phyloP scores from a whole-genome alignment of 768 basidiomycete genomes.

The Fomitopsis pulvina region DNA sequence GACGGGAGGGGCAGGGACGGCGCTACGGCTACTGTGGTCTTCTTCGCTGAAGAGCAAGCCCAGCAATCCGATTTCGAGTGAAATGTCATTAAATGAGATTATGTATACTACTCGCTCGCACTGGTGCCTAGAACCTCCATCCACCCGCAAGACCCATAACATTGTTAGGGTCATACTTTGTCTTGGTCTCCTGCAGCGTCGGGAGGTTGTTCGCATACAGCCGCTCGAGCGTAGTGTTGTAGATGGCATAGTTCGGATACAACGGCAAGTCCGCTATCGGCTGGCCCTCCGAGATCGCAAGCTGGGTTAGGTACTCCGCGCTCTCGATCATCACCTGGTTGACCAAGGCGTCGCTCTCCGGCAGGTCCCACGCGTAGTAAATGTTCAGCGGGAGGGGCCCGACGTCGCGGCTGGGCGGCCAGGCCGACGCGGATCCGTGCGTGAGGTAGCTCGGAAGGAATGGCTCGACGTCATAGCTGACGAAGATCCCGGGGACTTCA shows the following conservation, averaged over 20 bases:
- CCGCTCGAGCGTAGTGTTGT: slow-evolving; percentile 39
- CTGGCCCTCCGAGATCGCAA: slow-evolving; percentile 36
- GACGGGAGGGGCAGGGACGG: slow-evolving; percentile 24
- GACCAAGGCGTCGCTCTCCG: slow-evolving; percentile 30
- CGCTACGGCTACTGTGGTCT: slow-evolving; percentile 23
- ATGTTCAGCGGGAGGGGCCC: slow-evolving; percentile 34
- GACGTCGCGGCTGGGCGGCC: slow-evolving; percentile 31
- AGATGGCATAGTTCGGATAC: slow-evolving; percentile 59
- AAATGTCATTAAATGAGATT: not conserved
- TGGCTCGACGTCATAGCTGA: slow-evolving; percentile 40
- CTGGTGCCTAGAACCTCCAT: slow-evolving; percentile 33
- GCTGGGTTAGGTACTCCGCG: slow-evolving; percentile 27
- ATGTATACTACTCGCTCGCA: not conserved
- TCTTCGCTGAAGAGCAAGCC: slow-evolving; percentile 14
- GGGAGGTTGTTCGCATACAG: slow-evolving; percentile 48
- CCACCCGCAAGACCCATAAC: slow-evolving; percentile 67
- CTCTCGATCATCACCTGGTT: slow-evolving; percentile 31
- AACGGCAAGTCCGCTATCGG: slow-evolving; percentile 29
- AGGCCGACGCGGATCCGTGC: slow-evolving; percentile 39
- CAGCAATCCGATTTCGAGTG: not conserved
- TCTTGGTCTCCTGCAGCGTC: slow-evolving; percentile 34
- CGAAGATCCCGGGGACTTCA: slow-evolving; percentile 26
- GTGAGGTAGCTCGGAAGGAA: slow-evolving; percentile 33
- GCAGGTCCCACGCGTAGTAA: slow-evolving; percentile 32
- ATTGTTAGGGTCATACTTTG: slow-evolving; percentile 44